Evolutionary conservation across 129 eudicot species (phyloP), one percentile per base, ranked within the genome.

Genomic region (Helianthus tuberosus): DNA sequence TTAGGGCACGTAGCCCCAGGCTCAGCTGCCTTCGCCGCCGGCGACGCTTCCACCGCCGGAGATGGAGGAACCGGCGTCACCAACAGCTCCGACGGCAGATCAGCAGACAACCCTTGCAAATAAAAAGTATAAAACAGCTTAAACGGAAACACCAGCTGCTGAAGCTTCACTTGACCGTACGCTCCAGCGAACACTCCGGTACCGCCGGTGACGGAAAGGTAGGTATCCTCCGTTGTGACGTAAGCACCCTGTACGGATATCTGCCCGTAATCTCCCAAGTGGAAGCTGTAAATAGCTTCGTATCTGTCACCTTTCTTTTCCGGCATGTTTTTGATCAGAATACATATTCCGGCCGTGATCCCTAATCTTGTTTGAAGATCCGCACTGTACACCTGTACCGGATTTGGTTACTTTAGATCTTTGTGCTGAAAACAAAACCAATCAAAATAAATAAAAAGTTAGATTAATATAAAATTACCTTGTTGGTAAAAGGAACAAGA

Each of bases 41-140:
- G 79, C 11, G 96, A 62, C 20, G 98, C 91, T 76, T 90, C 96
- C 79, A 93, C 98, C 47, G 85, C 76, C 6, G 97, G 93, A n/a
- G 95, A 84, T 29, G 98, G 97, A 14, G 96, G 39, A 52, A 90
- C 97, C 15, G 98, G 86, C 20, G 86, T 73, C 3, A 81, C 84
- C 0, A 90, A 58, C 59, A 93, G 76, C 81, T 88, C 98, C 23
- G 73, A 57, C 5, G 98, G 98, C 76, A 93, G 77, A 53, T 93
- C 92, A 16, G 85, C 88, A 7, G 91, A 83, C n/a, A 93, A 79
- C 3, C 98, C 98, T 79, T 90, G 92, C 71, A 93, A 66, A 79
- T 93, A 88, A 51, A 93, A 90, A 3, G 98, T 93, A 77, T 93
- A 93, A 89, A 90, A 93, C 60, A 93, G 52, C 84, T 93, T 93